Conservation (phyloP, 164 flowering plant genomes). For the Dillenia suffruticosa region DNA sequence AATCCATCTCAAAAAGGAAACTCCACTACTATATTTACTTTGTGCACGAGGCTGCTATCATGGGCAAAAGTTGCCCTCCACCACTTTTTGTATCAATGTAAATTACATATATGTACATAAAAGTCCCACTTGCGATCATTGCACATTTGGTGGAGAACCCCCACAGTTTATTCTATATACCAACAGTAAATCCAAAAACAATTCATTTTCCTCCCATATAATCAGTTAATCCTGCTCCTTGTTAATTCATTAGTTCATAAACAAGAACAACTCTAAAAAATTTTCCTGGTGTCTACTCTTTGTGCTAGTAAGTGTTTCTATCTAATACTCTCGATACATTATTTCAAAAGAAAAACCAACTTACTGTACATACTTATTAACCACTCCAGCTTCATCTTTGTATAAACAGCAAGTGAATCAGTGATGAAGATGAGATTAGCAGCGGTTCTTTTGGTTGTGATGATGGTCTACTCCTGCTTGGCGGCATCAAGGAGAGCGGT, state of each 20-base stretch:
- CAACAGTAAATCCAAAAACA: too few species aligned
- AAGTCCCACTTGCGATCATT: conserved; percentile 10
- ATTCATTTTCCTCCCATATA: too few species aligned
- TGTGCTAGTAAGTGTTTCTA: not conserved
- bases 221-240: too few species aligned
- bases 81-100: not conserved
- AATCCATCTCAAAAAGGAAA: conserved; percentile 9
- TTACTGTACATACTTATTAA: not conserved
- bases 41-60: conserved; percentile 1
- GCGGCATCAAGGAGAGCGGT: conserved; percentile 9
- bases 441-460: conserved; percentile 10
- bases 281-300: too few species aligned
- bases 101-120: not conserved
- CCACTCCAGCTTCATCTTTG: not conserved
- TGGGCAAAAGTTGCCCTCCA: not conserved
- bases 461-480: conserved; percentile 14
- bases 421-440: conserved; percentile 10
- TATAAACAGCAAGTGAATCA: not conserved
- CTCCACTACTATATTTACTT: not conserved
- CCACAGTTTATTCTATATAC: not conserved
- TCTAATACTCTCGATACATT: not conserved
- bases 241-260: too few species aligned
- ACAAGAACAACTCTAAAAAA: too few species aligned
- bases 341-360: not conserved
- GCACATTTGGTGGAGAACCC: conserved; percentile 15